Evolutionary conservation across 2,329 filamentous ascomycete genomes (phyloP), one percentile per base, ranked within the genome.

Genomic region (Fusarium transvaalense): DNA sequence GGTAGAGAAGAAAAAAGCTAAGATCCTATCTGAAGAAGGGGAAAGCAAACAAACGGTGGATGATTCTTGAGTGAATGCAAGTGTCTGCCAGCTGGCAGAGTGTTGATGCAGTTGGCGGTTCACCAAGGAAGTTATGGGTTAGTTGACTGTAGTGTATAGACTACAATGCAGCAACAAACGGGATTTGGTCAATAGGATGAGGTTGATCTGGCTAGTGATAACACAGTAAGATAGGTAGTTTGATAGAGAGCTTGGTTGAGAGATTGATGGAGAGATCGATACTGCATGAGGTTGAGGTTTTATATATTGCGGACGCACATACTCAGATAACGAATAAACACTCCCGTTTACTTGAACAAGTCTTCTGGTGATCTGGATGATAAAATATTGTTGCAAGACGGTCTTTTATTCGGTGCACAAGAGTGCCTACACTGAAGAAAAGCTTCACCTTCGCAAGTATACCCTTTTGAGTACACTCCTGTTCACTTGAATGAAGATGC

Each of bases 281-380:
- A 10, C 8, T 19, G 4, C 4, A 21, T 7, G 27, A 4, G n/a
- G 8, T 6, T 31, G n/a, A 9, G 12, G 12, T 6, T 6, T 19
- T 45, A 42, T 15, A 31, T 45, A 31, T 13, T 0, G 2, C 27
- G 9, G 41, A 10, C n/a, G 42, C 31, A 45, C 5, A 45, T 7
- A 13, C 2, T 14, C 8, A 3, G 12, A 45, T 21, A 0, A 12
- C 12, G 27, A 6, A 15, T 6, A 21, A 2, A 31, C 0, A 5
- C 2, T 31, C 4, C 5, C 31, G 5, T 31, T 45, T n/a, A n/a
- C n/a, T 19, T 19, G 19, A 17, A 27, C 17, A 15, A 23, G 21
- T 41, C 6, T 41, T 7, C 14, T 10, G 7, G 13, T 2, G 8
- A 25, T 42, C 15, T 13, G 37, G 19, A 38, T 14, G 37, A 21